These are phyloP conservation scores for Noccaea bulbosa DNA, from an alignment of 345 rosid genomes.

Conservation along the genomic window DNA sequence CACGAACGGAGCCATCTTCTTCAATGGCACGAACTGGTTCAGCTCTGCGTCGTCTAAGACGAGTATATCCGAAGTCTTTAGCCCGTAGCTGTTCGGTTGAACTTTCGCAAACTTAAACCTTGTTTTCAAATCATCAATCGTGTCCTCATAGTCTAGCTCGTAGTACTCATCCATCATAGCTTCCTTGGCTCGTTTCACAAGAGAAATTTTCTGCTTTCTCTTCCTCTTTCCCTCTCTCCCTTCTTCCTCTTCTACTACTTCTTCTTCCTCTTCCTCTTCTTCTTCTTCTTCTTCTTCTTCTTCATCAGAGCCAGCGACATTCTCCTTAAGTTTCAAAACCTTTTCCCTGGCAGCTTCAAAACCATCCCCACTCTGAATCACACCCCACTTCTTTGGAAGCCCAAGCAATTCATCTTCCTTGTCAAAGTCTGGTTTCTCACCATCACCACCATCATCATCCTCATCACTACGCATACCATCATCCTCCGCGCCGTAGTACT, in stretches of 20 bases:
- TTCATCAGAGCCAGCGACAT: conserved; percentile 34
- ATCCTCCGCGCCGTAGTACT: conserved; percentile 72
- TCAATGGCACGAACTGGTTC: conserved; percentile 85
- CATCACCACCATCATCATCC: conserved; percentile 48
- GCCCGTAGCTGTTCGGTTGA: conserved; percentile 63
- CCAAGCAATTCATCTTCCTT: conserved; percentile 90
- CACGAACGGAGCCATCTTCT: conserved; percentile 75
- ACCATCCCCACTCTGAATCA: conserved; percentile 55
- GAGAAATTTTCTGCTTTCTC: conserved; percentile 69
- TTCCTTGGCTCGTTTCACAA: conserved; percentile 66
- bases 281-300: conserved; percentile 30
- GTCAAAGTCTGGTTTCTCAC: conserved; percentile 77
- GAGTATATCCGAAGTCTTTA: conserved; percentile 65
- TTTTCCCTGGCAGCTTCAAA: conserved; percentile 70
- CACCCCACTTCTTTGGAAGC: conserved; percentile 75
- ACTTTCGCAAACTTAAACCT: conserved; percentile 87
- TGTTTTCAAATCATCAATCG: conserved; percentile 82
- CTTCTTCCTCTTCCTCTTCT: conserved; percentile 33
- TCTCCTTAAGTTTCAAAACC: conserved; percentile 48
- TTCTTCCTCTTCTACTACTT: conserved; percentile 48
- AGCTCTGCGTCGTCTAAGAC: conserved; percentile 68
- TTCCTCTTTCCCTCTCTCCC: conserved; percentile 55
- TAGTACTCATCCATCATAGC: conserved; percentile 88
- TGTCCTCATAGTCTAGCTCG: conserved; percentile 90
- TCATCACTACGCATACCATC: conserved; percentile 50